Conservation (phyloP, 1,284 basidiomycete genomes). For the Boletellus deceptivus region DNA sequence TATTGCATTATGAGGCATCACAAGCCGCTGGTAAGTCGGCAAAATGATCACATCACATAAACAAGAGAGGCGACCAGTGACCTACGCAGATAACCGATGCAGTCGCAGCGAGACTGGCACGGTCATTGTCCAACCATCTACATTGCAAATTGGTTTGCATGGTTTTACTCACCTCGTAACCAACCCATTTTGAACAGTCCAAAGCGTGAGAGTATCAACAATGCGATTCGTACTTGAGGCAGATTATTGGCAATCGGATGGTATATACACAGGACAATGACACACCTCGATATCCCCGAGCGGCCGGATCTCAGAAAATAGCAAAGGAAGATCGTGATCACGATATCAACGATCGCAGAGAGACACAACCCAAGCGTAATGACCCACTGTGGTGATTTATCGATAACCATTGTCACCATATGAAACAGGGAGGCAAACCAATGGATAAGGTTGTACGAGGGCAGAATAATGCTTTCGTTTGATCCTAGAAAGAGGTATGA, state of each 20-base stretch:
- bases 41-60: too few relatives aligned
- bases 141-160: too few relatives aligned
- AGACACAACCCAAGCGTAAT: slow-evolving; percentile 51
- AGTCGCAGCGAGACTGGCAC: slow-evolving; percentile 37
- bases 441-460: slow-evolving; percentile 17
- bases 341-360: slow-evolving; percentile 46
- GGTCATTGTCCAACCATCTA: neutral
- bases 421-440: slow-evolving; percentile 4
- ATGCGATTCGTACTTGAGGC: slow-evolving; percentile 42
- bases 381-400: slow-evolving; percentile 40
- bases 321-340: slow-evolving; percentile 47
- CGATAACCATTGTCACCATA: neutral
- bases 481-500: slow-evolving; percentile 10
- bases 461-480: slow-evolving; percentile 9
- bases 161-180: slow-evolving; percentile 40
- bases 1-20: slow-evolving; percentile 39
- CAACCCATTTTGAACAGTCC: slow-evolving; percentile 49
- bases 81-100: slow-evolving; percentile 45
- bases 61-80: neutral
- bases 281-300: slow-evolving; percentile 37
- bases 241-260: too few relatives aligned
- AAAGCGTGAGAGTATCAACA: slow-evolving; percentile 46
- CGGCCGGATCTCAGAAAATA: slow-evolving; percentile 41
- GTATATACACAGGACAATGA: neutral
- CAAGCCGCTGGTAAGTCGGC: slow-evolving; percentile 37